A percentile compares a stretch with the other conserved stretches of the same genome.
These are phyloP conservation scores for Cercospora berteroae DNA, from an alignment of 2,329 filamentous ascomycete genomes.

Conservation along the genomic window DNA sequence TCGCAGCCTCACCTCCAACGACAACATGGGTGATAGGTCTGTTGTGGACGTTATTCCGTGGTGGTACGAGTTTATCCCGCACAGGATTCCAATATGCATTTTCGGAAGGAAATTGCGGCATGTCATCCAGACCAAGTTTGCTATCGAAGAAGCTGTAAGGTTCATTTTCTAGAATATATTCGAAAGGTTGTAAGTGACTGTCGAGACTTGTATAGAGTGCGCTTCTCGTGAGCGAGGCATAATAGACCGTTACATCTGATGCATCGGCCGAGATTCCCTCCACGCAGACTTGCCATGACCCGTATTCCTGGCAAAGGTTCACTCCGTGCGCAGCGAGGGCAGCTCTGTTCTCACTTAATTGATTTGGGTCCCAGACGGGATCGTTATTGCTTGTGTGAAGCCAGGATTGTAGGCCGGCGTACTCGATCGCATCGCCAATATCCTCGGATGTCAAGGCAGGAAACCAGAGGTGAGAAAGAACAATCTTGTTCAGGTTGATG, in stretches of 20 bases:
- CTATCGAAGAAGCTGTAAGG: background rate
- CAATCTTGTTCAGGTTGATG: background rate
- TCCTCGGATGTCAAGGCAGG: background rate
- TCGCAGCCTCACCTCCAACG: background rate
- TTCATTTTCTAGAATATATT: background rate
- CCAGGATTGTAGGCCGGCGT: constrained; percentile 1
- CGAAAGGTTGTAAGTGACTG: background rate
- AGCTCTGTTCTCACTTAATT: background rate
- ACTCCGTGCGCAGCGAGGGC: background rate
- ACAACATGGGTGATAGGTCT: background rate
- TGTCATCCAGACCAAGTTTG: background rate
- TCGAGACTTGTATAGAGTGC: background rate
- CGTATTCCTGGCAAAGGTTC: background rate
- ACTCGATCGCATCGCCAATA: background rate
- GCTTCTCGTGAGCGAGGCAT: background rate
- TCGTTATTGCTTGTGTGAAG: background rate
- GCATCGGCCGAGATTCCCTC: background rate
- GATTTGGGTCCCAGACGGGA: background rate
- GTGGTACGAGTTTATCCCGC: background rate
- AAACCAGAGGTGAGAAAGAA: background rate
- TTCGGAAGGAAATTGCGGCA: background rate
- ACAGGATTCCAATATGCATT: background rate
- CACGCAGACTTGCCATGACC: background rate
- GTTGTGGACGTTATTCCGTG: background rate
- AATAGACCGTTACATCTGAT: background rate